Evolutionary conservation across 75 land plant species (phyloP).

Genomic region (Pinus tabuliformis): DNA sequence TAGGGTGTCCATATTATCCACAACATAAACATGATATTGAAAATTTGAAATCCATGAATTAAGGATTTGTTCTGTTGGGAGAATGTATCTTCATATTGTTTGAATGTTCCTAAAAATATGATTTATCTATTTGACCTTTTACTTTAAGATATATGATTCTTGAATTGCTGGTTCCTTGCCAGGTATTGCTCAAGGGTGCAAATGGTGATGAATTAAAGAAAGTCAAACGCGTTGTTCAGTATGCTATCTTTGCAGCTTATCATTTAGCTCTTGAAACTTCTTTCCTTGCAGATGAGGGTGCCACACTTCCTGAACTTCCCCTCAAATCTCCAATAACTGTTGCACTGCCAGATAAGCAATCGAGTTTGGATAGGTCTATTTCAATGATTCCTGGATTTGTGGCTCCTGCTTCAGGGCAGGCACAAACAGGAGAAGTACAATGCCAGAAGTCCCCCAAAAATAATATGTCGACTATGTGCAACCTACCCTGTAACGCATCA

Average conservation of each 20-base stretch:
- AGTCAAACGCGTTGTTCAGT: slow-evolving; percentile 69
- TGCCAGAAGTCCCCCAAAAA: slow-evolving; percentile 30
- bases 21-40: background rate
- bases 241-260: slow-evolving; percentile 79
- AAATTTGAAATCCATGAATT: background rate
- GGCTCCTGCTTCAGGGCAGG: slow-evolving; percentile 21
- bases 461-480: slow-evolving; percentile 69
- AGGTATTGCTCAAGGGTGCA: slow-evolving; percentile 85
- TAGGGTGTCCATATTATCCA: background rate
- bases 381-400: slow-evolving; percentile 24
- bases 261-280: slow-evolving; percentile 90
- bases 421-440: background rate
- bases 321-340: slow-evolving; percentile 20
- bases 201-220: slow-evolving; percentile 76
- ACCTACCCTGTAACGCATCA: slow-evolving; percentile 52
- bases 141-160: background rate
- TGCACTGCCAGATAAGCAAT: slow-evolving; percentile 18
- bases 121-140: background rate
- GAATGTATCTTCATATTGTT: background rate
- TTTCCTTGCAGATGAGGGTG: slow-evolving; percentile 83
- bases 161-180: slow-evolving; percentile 15
- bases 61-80: background rate
- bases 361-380: slow-evolving; percentile 22
- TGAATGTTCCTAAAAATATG: background rate
- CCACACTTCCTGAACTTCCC: slow-evolving; percentile 46